A percentile compares a stretch with the other conserved stretches of the same genome.
phyloP scores from a whole-genome alignment of 345 rosid genomes.

The Raphanus raphanistrum region DNA sequence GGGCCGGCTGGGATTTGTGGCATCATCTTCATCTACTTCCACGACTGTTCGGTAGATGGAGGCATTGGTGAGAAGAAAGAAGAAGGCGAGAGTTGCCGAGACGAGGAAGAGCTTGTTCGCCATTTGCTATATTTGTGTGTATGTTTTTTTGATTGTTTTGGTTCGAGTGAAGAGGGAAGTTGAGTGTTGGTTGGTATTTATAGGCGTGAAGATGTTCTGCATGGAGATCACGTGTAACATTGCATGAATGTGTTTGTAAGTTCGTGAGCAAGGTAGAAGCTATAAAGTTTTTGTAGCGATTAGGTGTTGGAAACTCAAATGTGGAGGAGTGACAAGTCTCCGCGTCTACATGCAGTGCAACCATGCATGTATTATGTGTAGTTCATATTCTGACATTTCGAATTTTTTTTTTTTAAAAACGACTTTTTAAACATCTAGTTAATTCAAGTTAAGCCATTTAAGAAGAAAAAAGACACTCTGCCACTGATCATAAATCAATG shows the following conservation, averaged over 20 bases:
- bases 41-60: constrained; percentile 42
- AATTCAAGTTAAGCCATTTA: not conserved
- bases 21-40: constrained; percentile 31
- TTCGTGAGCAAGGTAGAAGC: not conserved
- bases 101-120: constrained; percentile 38
- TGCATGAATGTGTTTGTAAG: not conserved
- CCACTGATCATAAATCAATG: not conserved
- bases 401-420: not conserved
- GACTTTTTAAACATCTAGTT: not conserved
- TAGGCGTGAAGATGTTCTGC: not conserved
- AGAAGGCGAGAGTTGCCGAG: constrained; percentile 28
- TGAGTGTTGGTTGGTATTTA: constrained; percentile 10
- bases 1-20: constrained; percentile 14
- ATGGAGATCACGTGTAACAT: constrained; percentile 26
- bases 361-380: constrained; percentile 22
- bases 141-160: not conserved
- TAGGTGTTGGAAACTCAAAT: constrained; percentile 25
- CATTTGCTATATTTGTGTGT: constrained; percentile 2
- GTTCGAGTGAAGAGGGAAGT: constrained; percentile 8
- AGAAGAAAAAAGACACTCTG: not conserved
- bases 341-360: constrained; percentile 19
- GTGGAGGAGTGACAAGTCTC: constrained; percentile 29
- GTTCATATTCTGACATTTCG: constrained; percentile 6
- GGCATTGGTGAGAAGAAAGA: constrained; percentile 37
- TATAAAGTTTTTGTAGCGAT: not conserved